A percentile compares a stretch with the other conserved stretches of the same genome.
These are phyloP conservation scores for Monosporascus sp. DNA, from an alignment of 2,329 filamentous ascomycete genomes.

Conservation along the genomic window DNA sequence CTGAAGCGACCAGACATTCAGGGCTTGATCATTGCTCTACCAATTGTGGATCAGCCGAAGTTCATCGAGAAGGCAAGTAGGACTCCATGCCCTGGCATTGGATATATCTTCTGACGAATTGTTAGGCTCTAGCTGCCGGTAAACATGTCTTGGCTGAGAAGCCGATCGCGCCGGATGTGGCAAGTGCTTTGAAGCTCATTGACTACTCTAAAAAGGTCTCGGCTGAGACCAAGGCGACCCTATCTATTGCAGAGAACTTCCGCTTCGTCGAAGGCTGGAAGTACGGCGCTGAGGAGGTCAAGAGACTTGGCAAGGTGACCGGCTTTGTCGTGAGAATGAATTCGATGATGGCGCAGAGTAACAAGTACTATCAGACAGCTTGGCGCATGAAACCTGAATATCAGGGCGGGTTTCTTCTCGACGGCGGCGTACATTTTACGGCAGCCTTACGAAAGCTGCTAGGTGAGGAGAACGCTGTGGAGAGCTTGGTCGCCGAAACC, in stretches of 20 bases:
- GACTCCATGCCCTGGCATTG: neutral
- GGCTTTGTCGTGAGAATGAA: constrained; percentile 42
- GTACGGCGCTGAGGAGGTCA: constrained; percentile 44
- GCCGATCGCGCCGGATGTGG: constrained; percentile 58
- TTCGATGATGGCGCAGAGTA: constrained; percentile 28
- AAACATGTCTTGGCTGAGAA: constrained; percentile 70
- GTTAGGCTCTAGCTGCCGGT: constrained; percentile 49
- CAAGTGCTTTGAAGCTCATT: constrained; percentile 36
- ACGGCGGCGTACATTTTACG: constrained; percentile 69
- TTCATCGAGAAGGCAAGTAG: constrained; percentile 43
- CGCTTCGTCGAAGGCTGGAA: constrained; percentile 54
- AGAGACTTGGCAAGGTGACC: constrained; percentile 48
- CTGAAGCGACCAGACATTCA: constrained; percentile 40
- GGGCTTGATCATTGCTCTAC: constrained; percentile 42
- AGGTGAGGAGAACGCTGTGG: constrained; percentile 37
- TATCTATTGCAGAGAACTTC: constrained; percentile 68
- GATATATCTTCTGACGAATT: neutral
- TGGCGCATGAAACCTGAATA: constrained; percentile 66
- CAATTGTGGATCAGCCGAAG: constrained; percentile 55
- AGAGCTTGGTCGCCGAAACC: constrained; percentile 49
- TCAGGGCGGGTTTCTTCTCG: constrained; percentile 72
- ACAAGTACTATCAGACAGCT: constrained; percentile 46
- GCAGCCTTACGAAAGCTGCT: constrained; percentile 59
- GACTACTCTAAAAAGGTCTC: constrained; percentile 27
- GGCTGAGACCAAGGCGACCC: constrained; percentile 33